A percentile compares a stretch with the other conserved stretches of the same genome.
Conservation (phyloP, 2,329 filamentous ascomycete genomes). For the Alternaria incomplexa region DNA sequence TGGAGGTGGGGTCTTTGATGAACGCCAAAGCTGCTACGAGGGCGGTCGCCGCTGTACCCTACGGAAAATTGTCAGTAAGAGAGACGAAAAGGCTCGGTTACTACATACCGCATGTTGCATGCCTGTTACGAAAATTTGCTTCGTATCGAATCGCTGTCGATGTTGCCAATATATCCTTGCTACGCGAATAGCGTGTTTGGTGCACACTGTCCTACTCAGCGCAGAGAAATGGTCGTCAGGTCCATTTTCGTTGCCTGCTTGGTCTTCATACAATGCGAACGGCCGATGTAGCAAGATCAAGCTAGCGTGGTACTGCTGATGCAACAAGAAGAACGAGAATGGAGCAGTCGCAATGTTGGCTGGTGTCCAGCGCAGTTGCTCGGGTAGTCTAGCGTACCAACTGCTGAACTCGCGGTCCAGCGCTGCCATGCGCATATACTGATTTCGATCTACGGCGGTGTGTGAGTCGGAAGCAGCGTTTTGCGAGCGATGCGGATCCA, state of each 20-base stretch:
- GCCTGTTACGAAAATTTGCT: constrained; percentile 58
- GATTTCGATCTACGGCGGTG: constrained; percentile 52
- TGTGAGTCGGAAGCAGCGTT: constrained; percentile 27
- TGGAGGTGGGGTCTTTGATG: constrained; percentile 48
- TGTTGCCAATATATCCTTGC: constrained; percentile 63
- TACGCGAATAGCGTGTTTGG: constrained; percentile 61
- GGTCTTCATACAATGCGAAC: constrained; percentile 59
- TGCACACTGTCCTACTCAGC: constrained; percentile 60
- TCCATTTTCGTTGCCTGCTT: constrained; percentile 42
- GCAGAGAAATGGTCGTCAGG: constrained; percentile 54
- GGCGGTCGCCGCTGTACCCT: constrained; percentile 61
- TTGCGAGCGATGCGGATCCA: constrained; percentile 41
- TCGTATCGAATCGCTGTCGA: constrained; percentile 59
- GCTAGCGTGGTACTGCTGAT: constrained; percentile 62
- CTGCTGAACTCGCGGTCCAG: constrained; percentile 61
- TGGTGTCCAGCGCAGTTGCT: constrained; percentile 48
- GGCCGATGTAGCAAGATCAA: constrained; percentile 62
- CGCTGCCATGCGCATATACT: constrained; percentile 59
- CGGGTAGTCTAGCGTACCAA: constrained; percentile 61
- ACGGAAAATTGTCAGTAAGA: not conserved
- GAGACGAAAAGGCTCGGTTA: not conserved
- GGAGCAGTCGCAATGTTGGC: constrained; percentile 45
- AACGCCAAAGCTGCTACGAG: constrained; percentile 57
- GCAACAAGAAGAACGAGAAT: constrained; percentile 59
- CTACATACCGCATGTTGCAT: constrained; percentile 57